Percentiles rank a stretch among this genome's conserved stretches.
These are phyloP conservation scores for Collybiopsis confluens DNA, from an alignment of 768 basidiomycete species.

Conservation along the genomic window DNA sequence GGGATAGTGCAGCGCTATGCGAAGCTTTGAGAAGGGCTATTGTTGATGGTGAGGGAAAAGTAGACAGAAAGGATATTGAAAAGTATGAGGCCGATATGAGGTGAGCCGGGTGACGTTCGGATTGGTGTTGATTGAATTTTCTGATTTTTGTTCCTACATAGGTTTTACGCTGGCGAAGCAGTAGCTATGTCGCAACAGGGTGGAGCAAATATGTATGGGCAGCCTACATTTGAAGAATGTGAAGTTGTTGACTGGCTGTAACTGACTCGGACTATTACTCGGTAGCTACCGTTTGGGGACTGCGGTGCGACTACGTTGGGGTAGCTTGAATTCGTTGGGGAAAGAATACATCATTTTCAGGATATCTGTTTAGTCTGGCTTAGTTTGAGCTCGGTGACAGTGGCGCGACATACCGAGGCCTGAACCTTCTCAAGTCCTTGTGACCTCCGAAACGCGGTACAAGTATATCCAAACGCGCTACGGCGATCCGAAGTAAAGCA, in stretches of 20 bases:
- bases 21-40: not conserved
- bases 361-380: too few relatives aligned
- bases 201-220: slow-evolving; percentile 2
- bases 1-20: not conserved
- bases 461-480: too few relatives aligned
- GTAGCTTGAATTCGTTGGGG: too few relatives aligned
- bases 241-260: not conserved
- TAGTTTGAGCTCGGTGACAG: too few relatives aligned
- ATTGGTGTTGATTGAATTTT: too few relatives aligned
- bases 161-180: not conserved
- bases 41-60: not conserved
- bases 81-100: slow-evolving; percentile 2
- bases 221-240: slow-evolving; percentile 4
- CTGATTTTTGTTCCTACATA: not conserved
- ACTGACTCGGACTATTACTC: not conserved
- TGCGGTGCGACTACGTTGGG: too few relatives aligned
- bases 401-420: too few relatives aligned
- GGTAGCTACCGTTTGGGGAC: not conserved
- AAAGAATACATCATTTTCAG: too few relatives aligned
- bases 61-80: not conserved
- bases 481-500: too few relatives aligned
- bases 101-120: too few relatives aligned
- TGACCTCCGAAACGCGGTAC: too few relatives aligned
- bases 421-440: too few relatives aligned
- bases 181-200: not conserved